Evolutionary conservation across 352 stramenopile genomes (phyloP), one percentile per base, ranked within the genome.

Genomic region (Globisporangium parvum): DNA sequence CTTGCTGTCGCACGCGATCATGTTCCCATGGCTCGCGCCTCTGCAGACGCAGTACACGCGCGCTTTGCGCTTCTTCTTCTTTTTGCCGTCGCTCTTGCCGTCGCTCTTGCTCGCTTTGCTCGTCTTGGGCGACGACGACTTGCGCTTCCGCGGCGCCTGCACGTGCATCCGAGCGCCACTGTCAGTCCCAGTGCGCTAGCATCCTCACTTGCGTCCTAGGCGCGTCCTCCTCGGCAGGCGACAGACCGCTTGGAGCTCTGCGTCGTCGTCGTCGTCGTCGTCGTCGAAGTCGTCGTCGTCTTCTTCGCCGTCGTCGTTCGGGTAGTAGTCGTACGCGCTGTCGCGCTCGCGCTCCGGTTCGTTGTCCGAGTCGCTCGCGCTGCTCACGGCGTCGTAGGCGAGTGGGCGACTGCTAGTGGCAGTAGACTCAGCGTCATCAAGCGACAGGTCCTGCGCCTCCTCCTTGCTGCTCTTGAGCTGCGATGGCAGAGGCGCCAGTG

Each of bases 1-100:
- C 37, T 86, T 88, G 69, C 88, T 89, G 53, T 92, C 79, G 53
- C 82, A 92, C 24, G 82, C 82, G 51, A 92, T 92, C 82, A 92
- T 92, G 57, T 88, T 80, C 35, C 80, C 79, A 50, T 84, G 87
- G 60, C 77, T 90, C 21, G 63, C 56, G 58, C 77, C 77, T 48
- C 87, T 84, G 72, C 82, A 92, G 40, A 86, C 73, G 59, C 82
- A 92, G 59, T 90, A 92, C 20, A 85, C 49, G 14, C 75, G 71
- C 60, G 69, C 67, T 63, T 87, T 90, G 51, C 82, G 77, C 42
- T 88, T 84, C 53, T 86, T 75, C 56, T 81, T 86, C n/a, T n/a
- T n/a, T n/a, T n/a, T n/a, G n/a, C n/a, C n/a, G n/a, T n/a, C 14
- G 8, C 28, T 37, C 51, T 68, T 77, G 28, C 26, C 42, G 10